phyloP scores from a whole-genome alignment of 148 eudicot species.

The Nepenthes mirabilis region DNA sequence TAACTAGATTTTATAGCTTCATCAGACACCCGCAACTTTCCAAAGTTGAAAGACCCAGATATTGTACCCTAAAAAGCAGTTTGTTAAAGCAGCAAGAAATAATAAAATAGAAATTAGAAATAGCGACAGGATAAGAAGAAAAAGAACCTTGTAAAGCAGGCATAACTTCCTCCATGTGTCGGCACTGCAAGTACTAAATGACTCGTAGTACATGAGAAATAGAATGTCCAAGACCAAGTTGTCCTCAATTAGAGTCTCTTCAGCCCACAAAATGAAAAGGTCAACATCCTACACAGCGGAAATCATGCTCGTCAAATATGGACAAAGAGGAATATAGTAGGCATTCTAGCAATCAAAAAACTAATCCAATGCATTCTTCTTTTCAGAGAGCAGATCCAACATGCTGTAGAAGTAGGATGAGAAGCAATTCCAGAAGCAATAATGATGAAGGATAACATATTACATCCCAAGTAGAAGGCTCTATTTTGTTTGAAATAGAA shows the following conservation, averaged over 20 bases:
- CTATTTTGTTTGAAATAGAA: too few species aligned
- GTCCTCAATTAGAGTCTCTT: conserved; percentile 78
- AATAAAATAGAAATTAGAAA: neutral
- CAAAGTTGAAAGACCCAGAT: conserved; percentile 53
- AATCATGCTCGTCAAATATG: conserved; percentile 4
- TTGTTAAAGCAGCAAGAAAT: conserved; percentile 10
- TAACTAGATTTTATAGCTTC: conserved; percentile 54
- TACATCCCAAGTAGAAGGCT: too few species aligned
- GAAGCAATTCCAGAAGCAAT: too few species aligned
- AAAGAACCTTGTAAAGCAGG: conserved; percentile 61
- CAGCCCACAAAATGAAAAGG: conserved; percentile 81
- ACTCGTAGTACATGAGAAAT: conserved; percentile 80
- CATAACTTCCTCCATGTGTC: conserved; percentile 74
- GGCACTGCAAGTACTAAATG: conserved; percentile 56
- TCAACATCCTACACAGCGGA: conserved; percentile 60
- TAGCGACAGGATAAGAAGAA: conserved; percentile 9
- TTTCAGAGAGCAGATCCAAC: too few species aligned
- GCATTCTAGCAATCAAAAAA: neutral
- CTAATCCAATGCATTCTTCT: too few species aligned
- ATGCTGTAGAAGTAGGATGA: too few species aligned
- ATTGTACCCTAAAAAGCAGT: conserved; percentile 47
- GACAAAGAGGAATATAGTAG: conserved; percentile 4
- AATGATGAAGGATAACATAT: too few species aligned
- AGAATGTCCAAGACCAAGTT: conserved; percentile 81
- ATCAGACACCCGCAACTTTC: conserved; percentile 59